Percentiles rank a stretch among this genome's conserved stretches.
Evolutionary conservation across 2,329 filamentous ascomycete species (phyloP).

Genomic region (Phialophora macrospora): DNA sequence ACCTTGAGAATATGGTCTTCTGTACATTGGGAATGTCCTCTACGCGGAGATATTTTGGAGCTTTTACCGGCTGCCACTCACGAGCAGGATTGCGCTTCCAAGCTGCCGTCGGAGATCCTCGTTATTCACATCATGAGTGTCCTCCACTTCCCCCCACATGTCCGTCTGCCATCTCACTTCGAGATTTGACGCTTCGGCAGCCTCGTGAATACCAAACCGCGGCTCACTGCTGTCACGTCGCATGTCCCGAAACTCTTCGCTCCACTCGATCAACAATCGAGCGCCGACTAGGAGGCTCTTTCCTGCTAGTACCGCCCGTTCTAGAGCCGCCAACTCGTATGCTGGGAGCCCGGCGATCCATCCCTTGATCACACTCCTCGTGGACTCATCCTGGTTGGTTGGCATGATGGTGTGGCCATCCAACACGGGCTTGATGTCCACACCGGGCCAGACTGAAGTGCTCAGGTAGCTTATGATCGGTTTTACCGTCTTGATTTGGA

Average conservation of each 20-base stretch:
- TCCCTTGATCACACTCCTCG: conserved; percentile 74
- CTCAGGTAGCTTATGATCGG: conserved; percentile 74
- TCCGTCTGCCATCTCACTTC: conserved; percentile 90
- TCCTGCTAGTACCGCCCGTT: conserved; percentile 79
- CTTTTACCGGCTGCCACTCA: conserved; percentile 60
- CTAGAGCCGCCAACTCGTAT: conserved; percentile 85
- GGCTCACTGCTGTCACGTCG: conserved; percentile 42
- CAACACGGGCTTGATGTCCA: conserved; percentile 80
- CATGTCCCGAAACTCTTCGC: conserved; percentile 68
- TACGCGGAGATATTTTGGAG: not conserved
- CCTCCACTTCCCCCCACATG: conserved; percentile 95
- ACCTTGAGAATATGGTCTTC: not conserved
- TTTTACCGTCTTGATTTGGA: conserved; percentile 72
- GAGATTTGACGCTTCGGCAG: conserved; percentile 74
- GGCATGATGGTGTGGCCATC: conserved; percentile 78
- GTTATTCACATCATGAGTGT: conserved; percentile 94
- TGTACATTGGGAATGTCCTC: not conserved
- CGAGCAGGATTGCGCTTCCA: conserved; percentile 81
- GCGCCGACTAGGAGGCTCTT: conserved; percentile 84
- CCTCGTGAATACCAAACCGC: conserved; percentile 80
- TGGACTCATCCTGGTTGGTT: conserved; percentile 71
- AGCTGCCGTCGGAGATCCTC: conserved; percentile 88
- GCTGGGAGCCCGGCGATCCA: conserved; percentile 75
- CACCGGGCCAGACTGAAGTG: conserved; percentile 78
- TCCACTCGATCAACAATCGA: conserved; percentile 85